Evolutionary conservation across 768 basidiomycete species (phyloP), one percentile per base, ranked within the genome.

Genomic region (Termitomyces sp.): DNA sequence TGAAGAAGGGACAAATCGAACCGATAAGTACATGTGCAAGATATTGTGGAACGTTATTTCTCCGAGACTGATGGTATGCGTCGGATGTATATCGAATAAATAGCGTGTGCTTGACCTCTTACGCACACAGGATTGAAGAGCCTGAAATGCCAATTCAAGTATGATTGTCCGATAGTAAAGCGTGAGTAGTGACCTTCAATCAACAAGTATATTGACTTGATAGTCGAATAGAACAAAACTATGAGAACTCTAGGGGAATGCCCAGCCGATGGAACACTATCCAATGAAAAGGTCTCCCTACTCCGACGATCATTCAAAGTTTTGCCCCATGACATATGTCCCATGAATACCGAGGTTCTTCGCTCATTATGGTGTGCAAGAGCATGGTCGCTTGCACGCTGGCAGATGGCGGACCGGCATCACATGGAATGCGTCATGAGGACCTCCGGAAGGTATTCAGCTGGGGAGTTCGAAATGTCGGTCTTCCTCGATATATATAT

Each of bases 371-470:
- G 26, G 43, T 32, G 2, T 24, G 22, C 22, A 24, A 44, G 40
- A 44, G 8, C 35, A 36, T 36, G 43, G 20, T 22, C 18, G 24
- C 44, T 36, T 35, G 16, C 33, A 7, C n/a, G 9, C n/a, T 42
- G n/a, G 16, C 20, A 44, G 33, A 32, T 3, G 22, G 36, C 55
- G 55, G 55, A 40, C 56, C 56, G 56, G 48, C 18, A 51, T 52
- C 56, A 52, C 56, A 57, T 57, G 50, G 28, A 57, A 32, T 30
- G 56, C 43, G 42, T 57, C 56, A 57, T 57, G 56, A 49, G 56
- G 32, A 33, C 33, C 43, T 35, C 16, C 14, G 44, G 48, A 50
- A 44, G 32, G 13, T 40, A 4, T 33, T 24, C 12, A 24, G 2
- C 7, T 20, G 14, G 20, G 22, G 36, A 40, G 28, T 32, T 28